phyloP scores from a whole-genome alignment of 2,329 filamentous ascomycete species.

The Periconia digitata region DNA sequence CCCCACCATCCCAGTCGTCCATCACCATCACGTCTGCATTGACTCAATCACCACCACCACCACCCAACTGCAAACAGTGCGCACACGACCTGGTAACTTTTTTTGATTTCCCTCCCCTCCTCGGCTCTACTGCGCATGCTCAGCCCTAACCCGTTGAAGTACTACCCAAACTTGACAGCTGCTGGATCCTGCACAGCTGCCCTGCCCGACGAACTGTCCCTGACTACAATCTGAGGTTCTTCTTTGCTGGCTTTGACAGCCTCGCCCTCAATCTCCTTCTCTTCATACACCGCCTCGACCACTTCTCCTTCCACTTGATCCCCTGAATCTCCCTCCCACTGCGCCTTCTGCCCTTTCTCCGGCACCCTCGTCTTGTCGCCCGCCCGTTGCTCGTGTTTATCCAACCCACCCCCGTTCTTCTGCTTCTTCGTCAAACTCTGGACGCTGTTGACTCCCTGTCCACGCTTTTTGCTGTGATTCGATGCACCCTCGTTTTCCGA shows the following conservation, averaged over 20 bases:
- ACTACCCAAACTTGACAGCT: conserved; percentile 46
- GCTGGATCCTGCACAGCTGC: conserved; percentile 49
- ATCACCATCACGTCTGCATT: not conserved
- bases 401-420: conserved; percentile 29
- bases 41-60: conserved; percentile 6
- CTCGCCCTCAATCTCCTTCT: conserved; percentile 47
- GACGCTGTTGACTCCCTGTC: conserved; percentile 23
- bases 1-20: not conserved
- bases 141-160: not conserved
- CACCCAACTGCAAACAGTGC: conserved; percentile 12
- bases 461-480: conserved; percentile 18
- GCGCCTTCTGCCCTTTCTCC: conserved; percentile 44
- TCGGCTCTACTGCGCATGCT: no score
- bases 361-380: conserved; percentile 45
- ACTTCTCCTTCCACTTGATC: conserved; percentile 46
- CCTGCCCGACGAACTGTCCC: conserved; percentile 43
- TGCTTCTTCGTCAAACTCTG: conserved; percentile 40
- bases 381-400: conserved; percentile 18
- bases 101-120: not conserved
- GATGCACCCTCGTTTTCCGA: conserved; percentile 4
- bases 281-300: conserved; percentile 44
- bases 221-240: conserved; percentile 48
- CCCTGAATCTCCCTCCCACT: conserved; percentile 46
- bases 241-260: conserved; percentile 45
- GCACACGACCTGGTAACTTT: conserved; percentile 1